Evolutionary conservation across 2,329 filamentous ascomycete genomes (phyloP), one percentile per base, ranked within the genome.

Genomic region (Lizonia empirigonia): DNA sequence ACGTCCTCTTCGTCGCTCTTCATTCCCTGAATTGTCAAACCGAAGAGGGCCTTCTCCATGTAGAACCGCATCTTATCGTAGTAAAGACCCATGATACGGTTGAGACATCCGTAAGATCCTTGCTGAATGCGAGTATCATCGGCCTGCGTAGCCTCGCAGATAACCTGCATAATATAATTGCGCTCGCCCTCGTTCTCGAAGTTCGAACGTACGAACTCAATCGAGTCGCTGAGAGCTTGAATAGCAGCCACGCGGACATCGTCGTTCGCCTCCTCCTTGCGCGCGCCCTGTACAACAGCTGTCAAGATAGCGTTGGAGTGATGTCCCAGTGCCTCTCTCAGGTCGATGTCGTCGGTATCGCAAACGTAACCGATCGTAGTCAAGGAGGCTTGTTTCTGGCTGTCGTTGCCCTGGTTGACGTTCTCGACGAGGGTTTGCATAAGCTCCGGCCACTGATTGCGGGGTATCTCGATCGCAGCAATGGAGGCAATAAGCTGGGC

Each of bases 61-160:
- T 99, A 99, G 78, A 97, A 99, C 68, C 92, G 88, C 94, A 99
- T 99, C 80, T 97, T 95, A 69, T 99, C 94, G 75, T 99, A 99
- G 82, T 99, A 99, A 58, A 97, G 84, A 55, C 84, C 90, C 94
- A 99, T 99, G 76, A 99, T 97, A 69, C 94, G 87, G 83, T 99
- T 99, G 63, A 99, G 80, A 75, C 94, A 97, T 66, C 94, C 94
- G 73, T 97, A 99, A 34, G 94, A 90, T 55, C 91, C 92, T 73
- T 96, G 91, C 77, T 97, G 92, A 74, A 99, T 95, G 71, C 91
- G 85, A 52, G 84, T 85, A 75, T 99, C 94, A 1, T 89, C 82
- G 64, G 93, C 91, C 78, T 99, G 94, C 47, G 94, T 99, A 65
- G 94, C 94, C 80, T 99, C 94, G 78, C 94, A 99, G 68, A 99